Base-by-base conservation (phyloP, 306 rosid genomes). In the Fragaria vesca region DNA sequence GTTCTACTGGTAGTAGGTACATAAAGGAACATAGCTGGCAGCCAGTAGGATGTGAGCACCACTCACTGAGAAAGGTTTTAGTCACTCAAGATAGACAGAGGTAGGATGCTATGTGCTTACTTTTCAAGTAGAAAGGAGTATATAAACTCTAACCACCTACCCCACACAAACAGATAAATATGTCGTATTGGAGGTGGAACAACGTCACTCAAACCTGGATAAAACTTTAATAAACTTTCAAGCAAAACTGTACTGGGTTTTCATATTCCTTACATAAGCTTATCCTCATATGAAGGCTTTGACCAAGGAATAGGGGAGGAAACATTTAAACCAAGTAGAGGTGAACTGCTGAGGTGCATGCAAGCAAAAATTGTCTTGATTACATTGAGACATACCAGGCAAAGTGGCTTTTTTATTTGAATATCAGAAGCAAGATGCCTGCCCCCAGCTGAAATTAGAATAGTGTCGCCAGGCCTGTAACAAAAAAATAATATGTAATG, bases 391-490 rank as follows among this genome's bases (percentile, higher is more conserved):
- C 86, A 82, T 84, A 95, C 97, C 90, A 95, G 85, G 91, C 98
- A 95, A 62, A 95, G 86, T 11, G 92, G 97, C 83, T 90, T 95
- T 40, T 76, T 89, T 68, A 95, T 95, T 86, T 90, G 98, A 83
- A 95, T 92, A 81, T 89, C 91, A n/a, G 91, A 83, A 52, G 91
- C 91, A 63, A 26, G 50, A 85, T 95, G 97, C 84, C 57, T 85
- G 68, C 98, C 93, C 8, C 98, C 97, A 65, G 97, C 92, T 51
- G 93, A 92, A 83, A 95, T 86, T 83, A 95, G 88, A 87, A 95
- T 92, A 57, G 97, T 95, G 73, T 95, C 98, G 1, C 97, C 97
- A n/a, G 96, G 96, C 82, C 98, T 95, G 86, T 38, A 81, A 76
- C 46, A 66, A 40, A 21, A 52, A 9, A 47, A 36, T 4, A 40